Percentiles rank a stretch among this genome's conserved stretches.
Conservation (phyloP, 805 yeast genomes). For the Saccharomycopsis lassenensis region DNA sequence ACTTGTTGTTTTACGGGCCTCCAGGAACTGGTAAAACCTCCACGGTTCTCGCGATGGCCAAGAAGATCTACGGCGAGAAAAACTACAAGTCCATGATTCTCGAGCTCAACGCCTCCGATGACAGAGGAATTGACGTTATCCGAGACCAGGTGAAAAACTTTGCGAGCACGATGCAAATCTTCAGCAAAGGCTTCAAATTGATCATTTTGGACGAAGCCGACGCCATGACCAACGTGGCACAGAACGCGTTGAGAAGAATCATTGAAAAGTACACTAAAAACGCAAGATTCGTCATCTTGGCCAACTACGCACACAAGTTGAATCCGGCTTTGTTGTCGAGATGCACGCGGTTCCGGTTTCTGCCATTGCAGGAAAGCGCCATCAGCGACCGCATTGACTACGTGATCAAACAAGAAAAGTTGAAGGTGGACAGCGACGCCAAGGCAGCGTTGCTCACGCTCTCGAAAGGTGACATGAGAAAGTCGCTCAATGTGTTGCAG, state of each 20-base stretch:
- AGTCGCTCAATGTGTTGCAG: slow-evolving; percentile 85
- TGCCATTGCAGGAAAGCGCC: slow-evolving; percentile 64
- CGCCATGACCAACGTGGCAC: slow-evolving; percentile 85
- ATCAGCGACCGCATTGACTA: slow-evolving; percentile 54
- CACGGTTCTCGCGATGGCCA: slow-evolving; percentile 77
- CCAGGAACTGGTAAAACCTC: slow-evolving; percentile 94
- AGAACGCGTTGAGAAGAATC: slow-evolving; percentile 64
- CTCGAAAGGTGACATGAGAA: slow-evolving; percentile 94
- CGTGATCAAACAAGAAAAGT: slow-evolving; percentile 59
- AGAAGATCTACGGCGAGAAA: slow-evolving; percentile 72
- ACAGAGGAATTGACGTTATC: slow-evolving; percentile 96
- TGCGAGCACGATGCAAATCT: slow-evolving; percentile 92
- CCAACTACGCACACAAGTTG: slow-evolving; percentile 90
- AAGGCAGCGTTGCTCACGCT: slow-evolving; percentile 53
- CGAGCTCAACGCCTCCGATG: slow-evolving; percentile 94
- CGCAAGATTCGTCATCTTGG: slow-evolving; percentile 91
- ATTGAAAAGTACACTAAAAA: slow-evolving; percentile 91
- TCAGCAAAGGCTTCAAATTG: slow-evolving; percentile 73
- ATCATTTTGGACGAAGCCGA: slow-evolving; percentile 94
- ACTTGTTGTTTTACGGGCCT: slow-evolving; percentile 87
- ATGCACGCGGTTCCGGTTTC: slow-evolving; percentile 90
- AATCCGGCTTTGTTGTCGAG: slow-evolving; percentile 92
- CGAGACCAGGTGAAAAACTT: slow-evolving; percentile 93
- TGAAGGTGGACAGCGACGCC: slow-evolving; percentile 51
- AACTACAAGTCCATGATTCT: slow-evolving; percentile 79